These are phyloP conservation scores for Cyclanthera cordifolia DNA, from an alignment of 306 rosid species.

Conservation along the genomic window DNA sequence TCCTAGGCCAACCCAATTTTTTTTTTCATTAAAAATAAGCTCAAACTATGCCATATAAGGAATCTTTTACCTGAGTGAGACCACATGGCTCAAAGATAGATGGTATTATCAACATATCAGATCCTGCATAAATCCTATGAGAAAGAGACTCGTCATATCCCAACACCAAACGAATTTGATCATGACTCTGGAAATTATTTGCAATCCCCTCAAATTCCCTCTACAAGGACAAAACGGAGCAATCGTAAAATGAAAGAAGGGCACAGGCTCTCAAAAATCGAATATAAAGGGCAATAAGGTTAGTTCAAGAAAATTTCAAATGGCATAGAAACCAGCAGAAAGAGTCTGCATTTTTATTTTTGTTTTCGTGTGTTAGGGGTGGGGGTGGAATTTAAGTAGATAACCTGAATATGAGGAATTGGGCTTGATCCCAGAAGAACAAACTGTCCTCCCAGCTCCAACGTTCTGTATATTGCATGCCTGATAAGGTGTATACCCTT, in stretches of 20 bases:
- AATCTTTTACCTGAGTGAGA: slow-evolving; percentile 69
- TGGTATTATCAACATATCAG: slow-evolving; percentile 91
- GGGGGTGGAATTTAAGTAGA: not conserved
- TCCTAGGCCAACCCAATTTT: not conserved
- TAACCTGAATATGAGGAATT: slow-evolving; percentile 82
- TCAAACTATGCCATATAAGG: not conserved
- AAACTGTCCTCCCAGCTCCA: slow-evolving; percentile 92
- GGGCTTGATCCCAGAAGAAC: slow-evolving; percentile 95
- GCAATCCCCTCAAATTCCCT: slow-evolving; percentile 90
- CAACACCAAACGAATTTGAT: slow-evolving; percentile 57
- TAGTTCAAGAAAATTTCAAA: too few relatives aligned
- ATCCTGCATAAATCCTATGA: slow-evolving; percentile 72
- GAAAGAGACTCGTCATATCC: slow-evolving; percentile 89
- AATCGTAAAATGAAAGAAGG: not conserved
- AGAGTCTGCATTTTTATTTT: too few relatives aligned
- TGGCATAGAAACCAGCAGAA: too few relatives aligned
- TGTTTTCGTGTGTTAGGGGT: too few relatives aligned
- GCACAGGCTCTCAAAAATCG: not conserved
- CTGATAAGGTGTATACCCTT: slow-evolving; percentile 95
- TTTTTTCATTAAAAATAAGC: not conserved
- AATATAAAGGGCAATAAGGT: not conserved
- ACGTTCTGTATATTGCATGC: slow-evolving; percentile 74
- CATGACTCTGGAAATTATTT: slow-evolving; percentile 59
- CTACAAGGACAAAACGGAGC: slow-evolving; percentile 24
- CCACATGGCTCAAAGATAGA: slow-evolving; percentile 99